Conservation (phyloP, 768 basidiomycete genomes). For the Lactifluus rugatus region DNA sequence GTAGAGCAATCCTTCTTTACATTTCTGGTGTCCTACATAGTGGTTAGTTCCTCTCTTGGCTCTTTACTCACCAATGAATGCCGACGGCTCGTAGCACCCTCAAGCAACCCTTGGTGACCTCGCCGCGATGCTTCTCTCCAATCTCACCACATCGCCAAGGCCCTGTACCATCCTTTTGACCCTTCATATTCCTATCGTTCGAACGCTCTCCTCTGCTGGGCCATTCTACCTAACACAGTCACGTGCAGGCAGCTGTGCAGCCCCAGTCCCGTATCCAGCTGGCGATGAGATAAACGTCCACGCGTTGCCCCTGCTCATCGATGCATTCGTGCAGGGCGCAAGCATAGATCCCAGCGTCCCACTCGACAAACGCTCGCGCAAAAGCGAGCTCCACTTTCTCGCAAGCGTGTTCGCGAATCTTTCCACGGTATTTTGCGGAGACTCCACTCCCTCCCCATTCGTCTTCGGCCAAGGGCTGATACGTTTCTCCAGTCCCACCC, state of each 20-base stretch:
- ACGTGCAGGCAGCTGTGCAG: constrained; percentile 66
- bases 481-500: constrained; percentile 47
- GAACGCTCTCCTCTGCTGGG: constrained; percentile 37
- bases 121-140: constrained; percentile 96
- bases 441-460: no score
- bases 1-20: constrained; percentile 64
- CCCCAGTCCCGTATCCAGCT: constrained; percentile 62
- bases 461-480: not conserved
- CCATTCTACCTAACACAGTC: constrained; percentile 67
- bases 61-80: not conserved
- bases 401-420: constrained; percentile 93
- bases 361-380: constrained; percentile 42
- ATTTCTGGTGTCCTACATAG: constrained; percentile 83
- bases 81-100: constrained; percentile 30
- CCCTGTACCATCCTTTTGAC: constrained; percentile 56
- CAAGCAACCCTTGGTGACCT: constrained; percentile 86
- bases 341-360: constrained; percentile 41
- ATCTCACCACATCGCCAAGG: constrained; percentile 67
- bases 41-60: constrained; percentile 44
- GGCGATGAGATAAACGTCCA: constrained; percentile 42
- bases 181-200: constrained; percentile 56
- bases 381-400: constrained; percentile 82
- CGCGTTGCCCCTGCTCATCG: constrained; percentile 75
- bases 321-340: constrained; percentile 78
- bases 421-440: constrained; percentile 49